These are phyloP conservation scores for Zea luxurians DNA, from an alignment of 176 grass and related monocot genomes.

Conservation along the genomic window DNA sequence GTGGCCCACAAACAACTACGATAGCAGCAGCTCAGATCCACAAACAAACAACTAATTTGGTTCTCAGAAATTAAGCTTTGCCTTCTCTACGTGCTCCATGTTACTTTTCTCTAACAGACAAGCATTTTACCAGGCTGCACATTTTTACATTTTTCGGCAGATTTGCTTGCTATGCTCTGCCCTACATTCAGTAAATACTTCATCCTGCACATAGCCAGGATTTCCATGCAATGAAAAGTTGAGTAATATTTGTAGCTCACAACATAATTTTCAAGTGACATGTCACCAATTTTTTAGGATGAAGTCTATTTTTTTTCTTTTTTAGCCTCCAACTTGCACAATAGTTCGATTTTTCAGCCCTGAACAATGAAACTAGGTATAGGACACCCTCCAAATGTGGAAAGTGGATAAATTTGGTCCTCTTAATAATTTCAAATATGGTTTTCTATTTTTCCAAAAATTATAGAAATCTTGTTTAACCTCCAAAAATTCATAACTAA, in stretches of 20 bases:
- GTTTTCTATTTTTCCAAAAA: neutral
- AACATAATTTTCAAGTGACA: neutral
- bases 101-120: neutral
- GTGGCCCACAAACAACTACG: neutral
- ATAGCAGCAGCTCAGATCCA: neutral
- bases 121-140: neutral
- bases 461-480: neutral
- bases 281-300: neutral
- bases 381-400: neutral
- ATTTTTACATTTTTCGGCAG: neutral
- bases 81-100: neutral
- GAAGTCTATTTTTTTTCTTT: neutral
- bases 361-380: neutral
- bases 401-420: neutral
- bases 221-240: neutral
- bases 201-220: neutral
- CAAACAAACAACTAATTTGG: neutral
- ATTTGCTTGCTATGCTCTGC: conserved; percentile 10
- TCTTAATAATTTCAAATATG: neutral
- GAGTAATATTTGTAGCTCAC: neutral
- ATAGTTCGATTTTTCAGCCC: neutral
- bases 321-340: too few species aligned
- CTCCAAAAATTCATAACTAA: neutral
- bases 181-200: neutral
- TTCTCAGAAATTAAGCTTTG: neutral